Percentiles rank a stretch among this genome's conserved stretches.
Conservation (phyloP, 805 yeast genomes). For the Saccharomycopsis vini region DNA sequence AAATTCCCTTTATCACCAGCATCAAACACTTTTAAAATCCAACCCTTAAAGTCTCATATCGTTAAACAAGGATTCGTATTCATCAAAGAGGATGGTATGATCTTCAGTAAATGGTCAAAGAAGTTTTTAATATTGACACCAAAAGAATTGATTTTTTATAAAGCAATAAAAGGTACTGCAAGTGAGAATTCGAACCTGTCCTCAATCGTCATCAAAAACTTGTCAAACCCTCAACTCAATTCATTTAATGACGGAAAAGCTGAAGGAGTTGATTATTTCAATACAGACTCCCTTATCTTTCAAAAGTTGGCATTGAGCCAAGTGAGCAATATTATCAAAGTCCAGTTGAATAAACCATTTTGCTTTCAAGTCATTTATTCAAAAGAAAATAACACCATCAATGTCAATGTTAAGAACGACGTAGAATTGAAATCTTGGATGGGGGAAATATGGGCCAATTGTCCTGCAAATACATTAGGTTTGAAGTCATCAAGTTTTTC, state of each 20-base stretch:
- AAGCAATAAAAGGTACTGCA: slow-evolving; percentile 14
- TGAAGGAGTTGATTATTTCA: slow-evolving; percentile 20
- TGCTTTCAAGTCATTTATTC: slow-evolving; percentile 21
- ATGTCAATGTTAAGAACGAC: slow-evolving; percentile 15
- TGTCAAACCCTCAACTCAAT: slow-evolving; percentile 17
- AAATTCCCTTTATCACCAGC: slow-evolving; percentile 19
- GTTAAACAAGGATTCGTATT: slow-evolving; percentile 19
- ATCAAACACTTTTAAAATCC: slow-evolving; percentile 18
- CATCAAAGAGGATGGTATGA: slow-evolving; percentile 19
- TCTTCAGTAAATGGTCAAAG: slow-evolving; percentile 19
- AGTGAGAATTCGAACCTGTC: slow-evolving; percentile 2
- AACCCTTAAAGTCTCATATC: slow-evolving; percentile 15
- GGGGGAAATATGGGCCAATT: slow-evolving; percentile 16
- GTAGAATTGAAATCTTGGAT: slow-evolving; percentile 18
- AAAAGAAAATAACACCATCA: slow-evolving; percentile 7
- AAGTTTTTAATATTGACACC: slow-evolving; percentile 17
- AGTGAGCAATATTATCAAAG: slow-evolving; percentile 18
- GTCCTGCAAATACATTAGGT: slow-evolving; percentile 19
- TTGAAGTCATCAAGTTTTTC: slow-evolving; percentile 7
- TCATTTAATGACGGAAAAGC: slow-evolving; percentile 19
- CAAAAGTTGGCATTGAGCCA: slow-evolving; percentile 3
- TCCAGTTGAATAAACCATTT: slow-evolving; percentile 25
- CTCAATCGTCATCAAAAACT: slow-evolving; percentile 16
- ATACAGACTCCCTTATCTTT: slow-evolving; percentile 15
- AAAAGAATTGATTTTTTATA: slow-evolving; percentile 17